These are phyloP conservation scores for Saturnispora saitoi DNA, from an alignment of 805 yeast genomes.

Conservation along the genomic window DNA sequence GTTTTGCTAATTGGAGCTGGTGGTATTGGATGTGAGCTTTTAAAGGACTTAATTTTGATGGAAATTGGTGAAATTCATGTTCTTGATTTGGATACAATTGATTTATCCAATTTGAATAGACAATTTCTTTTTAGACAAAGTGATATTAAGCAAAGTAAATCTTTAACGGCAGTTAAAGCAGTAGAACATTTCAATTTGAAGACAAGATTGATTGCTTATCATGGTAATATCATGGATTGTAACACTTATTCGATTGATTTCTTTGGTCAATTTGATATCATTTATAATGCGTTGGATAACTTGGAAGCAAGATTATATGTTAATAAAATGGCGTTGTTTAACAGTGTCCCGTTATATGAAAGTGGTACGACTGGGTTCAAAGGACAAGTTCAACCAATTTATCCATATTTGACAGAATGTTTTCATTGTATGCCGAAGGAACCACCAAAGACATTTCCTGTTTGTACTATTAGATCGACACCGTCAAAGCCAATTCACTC, in stretches of 20 bases:
- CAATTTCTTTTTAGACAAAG: slow-evolving; percentile 85
- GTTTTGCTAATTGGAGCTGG: slow-evolving; percentile 91
- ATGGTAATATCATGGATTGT: slow-evolving; percentile 81
- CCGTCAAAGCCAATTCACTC: slow-evolving; percentile 96
- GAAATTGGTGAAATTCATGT: slow-evolving; percentile 84
- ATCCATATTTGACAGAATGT: slow-evolving; percentile 78
- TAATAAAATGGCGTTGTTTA: slow-evolving; percentile 69
- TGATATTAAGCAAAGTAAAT: slow-evolving; percentile 84
- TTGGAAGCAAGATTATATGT: slow-evolving; percentile 88
- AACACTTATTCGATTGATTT: slow-evolving; percentile 62
- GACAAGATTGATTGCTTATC: slow-evolving; percentile 65
- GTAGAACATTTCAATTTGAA: slow-evolving; percentile 64
- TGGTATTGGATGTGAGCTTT: slow-evolving; percentile 89
- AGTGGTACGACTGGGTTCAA: slow-evolving; percentile 92
- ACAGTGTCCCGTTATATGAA: slow-evolving; percentile 74
- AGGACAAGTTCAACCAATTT: slow-evolving; percentile 91
- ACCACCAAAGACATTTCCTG: slow-evolving; percentile 87
- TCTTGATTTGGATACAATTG: slow-evolving; percentile 94
- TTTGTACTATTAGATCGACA: slow-evolving; percentile 93
- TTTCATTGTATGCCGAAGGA: slow-evolving; percentile 86
- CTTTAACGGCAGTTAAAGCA: slow-evolving; percentile 75
- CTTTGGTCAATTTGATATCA: slow-evolving; percentile 67
- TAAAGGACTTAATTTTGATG: slow-evolving; percentile 69
- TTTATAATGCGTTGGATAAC: slow-evolving; percentile 91
- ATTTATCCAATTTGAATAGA: slow-evolving; percentile 82